Conservation (phyloP, 2,329 filamentous ascomycete genomes). For the Gaeumannomyces sp. region DNA sequence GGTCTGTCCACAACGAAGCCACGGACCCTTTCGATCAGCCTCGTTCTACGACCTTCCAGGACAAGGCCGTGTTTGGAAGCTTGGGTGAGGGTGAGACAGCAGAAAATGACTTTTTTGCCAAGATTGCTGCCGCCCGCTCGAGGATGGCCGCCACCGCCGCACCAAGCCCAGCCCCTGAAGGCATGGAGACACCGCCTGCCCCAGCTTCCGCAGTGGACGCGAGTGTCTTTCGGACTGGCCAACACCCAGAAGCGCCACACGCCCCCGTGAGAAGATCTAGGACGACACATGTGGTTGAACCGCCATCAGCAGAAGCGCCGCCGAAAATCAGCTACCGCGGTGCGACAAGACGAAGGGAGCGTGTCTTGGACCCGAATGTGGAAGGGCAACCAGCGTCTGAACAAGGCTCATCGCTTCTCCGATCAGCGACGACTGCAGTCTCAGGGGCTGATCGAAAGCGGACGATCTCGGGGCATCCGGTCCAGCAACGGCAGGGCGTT, state of each 20-base stretch:
- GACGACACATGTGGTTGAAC: constrained; percentile 45
- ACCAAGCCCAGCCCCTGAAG: constrained; percentile 40
- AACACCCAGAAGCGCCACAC: constrained; percentile 40
- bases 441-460: constrained; percentile 68
- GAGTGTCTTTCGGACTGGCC: constrained; percentile 25
- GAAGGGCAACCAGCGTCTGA: constrained; percentile 29
- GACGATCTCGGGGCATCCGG: constrained; percentile 80
- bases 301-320: constrained; percentile 49
- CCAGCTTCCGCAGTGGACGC: constrained; percentile 35
- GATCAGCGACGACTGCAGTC: constrained; percentile 32
- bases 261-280: constrained; percentile 48
- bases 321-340: constrained; percentile 58
- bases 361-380: constrained; percentile 29
- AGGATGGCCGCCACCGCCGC: constrained; percentile 34
- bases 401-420: constrained; percentile 26
- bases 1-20: constrained; percentile 30
- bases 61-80: constrained; percentile 32
- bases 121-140: constrained; percentile 46
- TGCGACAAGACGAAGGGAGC: constrained; percentile 36
- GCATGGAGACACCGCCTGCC: constrained; percentile 57
- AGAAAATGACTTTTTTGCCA: constrained; percentile 51
- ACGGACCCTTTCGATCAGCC: constrained; percentile 48
- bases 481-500: constrained; percentile 43
- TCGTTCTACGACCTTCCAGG: constrained; percentile 33
- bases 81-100: constrained; percentile 34